A percentile compares a stretch with the other conserved stretches of the same genome.
phyloP scores from a whole-genome alignment of 192 early-diverging fungal genomes.

The Coemansia pectinata region DNA sequence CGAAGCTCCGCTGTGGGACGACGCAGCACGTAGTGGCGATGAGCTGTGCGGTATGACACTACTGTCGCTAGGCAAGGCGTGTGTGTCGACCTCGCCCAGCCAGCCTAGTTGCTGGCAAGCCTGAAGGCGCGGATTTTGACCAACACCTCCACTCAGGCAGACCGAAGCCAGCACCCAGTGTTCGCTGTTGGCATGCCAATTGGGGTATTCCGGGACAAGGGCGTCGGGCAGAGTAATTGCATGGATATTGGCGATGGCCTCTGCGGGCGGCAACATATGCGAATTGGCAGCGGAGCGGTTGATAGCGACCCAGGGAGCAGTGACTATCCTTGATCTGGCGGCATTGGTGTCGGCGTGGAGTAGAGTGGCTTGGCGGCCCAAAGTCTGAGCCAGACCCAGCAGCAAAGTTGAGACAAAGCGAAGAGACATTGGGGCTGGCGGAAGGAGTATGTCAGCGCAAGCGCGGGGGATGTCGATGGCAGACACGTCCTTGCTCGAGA shows the following conservation, averaged over 20 bases:
- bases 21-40: neutral
- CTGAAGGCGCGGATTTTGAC: neutral
- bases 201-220: neutral
- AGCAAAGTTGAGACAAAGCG: constrained; percentile 37
- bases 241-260: neutral
- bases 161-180: neutral
- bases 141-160: neutral
- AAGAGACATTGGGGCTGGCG: constrained; percentile 28
- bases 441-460: constrained; percentile 27
- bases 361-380: constrained; percentile 17
- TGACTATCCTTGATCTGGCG: constrained; percentile 22
- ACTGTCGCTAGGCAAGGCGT: neutral
- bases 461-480: constrained; percentile 31
- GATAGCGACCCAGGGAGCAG: constrained; percentile 32
- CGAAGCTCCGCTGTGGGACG: neutral
- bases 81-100: neutral
- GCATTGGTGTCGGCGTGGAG: constrained; percentile 29
- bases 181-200: neutral
- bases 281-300: neutral
- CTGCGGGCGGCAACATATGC: neutral
- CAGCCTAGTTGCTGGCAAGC: constrained; percentile 20
- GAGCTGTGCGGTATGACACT: neutral
- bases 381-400: constrained; percentile 24
- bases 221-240: constrained; percentile 23
- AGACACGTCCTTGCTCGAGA: constrained; percentile 27